Conservation (phyloP, 2,329 filamentous ascomycete genomes). For the Colletotrichum sp. region DNA sequence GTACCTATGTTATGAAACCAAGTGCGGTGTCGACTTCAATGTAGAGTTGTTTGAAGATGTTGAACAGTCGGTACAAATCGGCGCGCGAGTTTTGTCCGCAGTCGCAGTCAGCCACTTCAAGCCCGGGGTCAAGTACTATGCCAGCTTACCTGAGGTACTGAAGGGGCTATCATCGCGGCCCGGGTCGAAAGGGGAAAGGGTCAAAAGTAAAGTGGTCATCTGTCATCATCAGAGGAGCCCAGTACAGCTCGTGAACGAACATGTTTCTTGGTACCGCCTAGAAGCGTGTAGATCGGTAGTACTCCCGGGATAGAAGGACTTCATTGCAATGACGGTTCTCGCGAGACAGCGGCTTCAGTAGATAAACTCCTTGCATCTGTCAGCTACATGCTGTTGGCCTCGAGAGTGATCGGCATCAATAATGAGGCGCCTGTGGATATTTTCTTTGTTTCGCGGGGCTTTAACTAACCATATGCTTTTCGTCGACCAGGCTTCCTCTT, state of each 20-base stretch:
- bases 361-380: neutral
- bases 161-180: neutral
- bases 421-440: neutral
- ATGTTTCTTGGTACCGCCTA: neutral
- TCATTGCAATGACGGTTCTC: neutral
- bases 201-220: neutral
- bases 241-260: neutral
- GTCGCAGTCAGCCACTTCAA: neutral
- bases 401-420: neutral
- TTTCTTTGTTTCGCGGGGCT: neutral
- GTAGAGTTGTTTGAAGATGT: neutral
- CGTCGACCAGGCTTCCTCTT: neutral
- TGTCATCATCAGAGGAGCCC: neutral
- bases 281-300: neutral
- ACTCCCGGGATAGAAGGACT: neutral
- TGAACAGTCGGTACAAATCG: neutral
- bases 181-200: neutral
- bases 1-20: no score
- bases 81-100: neutral
- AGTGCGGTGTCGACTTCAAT: neutral
- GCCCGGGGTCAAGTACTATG: neutral
- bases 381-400: neutral
- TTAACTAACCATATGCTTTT: neutral
- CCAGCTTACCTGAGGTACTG: neutral
- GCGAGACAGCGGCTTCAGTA: neutral